Evolutionary conservation across 768 basidiomycete genomes (phyloP), one percentile per base, ranked within the genome.

Genomic region (Trametes maxima): DNA sequence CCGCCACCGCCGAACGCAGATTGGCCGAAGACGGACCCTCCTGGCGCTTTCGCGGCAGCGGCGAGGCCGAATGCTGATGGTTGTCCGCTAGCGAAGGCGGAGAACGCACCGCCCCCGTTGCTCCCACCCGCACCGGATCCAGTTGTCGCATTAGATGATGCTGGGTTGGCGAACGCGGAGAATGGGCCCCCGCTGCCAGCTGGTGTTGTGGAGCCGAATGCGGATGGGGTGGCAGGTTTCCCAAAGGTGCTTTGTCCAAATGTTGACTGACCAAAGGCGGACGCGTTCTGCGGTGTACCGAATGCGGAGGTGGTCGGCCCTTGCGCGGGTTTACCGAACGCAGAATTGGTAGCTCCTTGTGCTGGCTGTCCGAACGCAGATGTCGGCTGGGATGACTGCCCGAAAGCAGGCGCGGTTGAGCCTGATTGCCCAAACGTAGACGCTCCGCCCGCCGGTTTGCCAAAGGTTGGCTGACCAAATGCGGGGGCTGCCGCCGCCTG

Each of bases 131-230:
- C 37, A 5, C 36, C 22, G 12, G 36, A 33, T 12, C 46, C 53
- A 3, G 52, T 47, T 40, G 47, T 21, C 46, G 17, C 53, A 4
- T 47, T 22, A 3, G 64, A 19, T 1, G 16, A 36, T 17, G 59
- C 39, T 12, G 60, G 63, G 35, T 62, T 60, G 8, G 75, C 71
- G 54, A 77, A 77, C 0, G 79, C 78, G 44, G 77, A 72, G 57
- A 87, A 87, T 1, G 82, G 82, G 2, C 84, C 83, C 5, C 79
- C 73, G 4, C 50, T 13, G 42, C 44, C 28, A 36, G 21, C 25
- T 6, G 61, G 16, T 69, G 6, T 64, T 55, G 36, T 49, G 40
- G 54, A 25, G 19, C 45, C 43, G 11, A 52, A 52, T n/a, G 52
- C 49, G 5, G 57, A 58, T 1, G 48, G 24, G 2, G 48, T 28